These are phyloP conservation scores for Nissolia schottii DNA, from an alignment of 306 rosid genomes.

Conservation along the genomic window DNA sequence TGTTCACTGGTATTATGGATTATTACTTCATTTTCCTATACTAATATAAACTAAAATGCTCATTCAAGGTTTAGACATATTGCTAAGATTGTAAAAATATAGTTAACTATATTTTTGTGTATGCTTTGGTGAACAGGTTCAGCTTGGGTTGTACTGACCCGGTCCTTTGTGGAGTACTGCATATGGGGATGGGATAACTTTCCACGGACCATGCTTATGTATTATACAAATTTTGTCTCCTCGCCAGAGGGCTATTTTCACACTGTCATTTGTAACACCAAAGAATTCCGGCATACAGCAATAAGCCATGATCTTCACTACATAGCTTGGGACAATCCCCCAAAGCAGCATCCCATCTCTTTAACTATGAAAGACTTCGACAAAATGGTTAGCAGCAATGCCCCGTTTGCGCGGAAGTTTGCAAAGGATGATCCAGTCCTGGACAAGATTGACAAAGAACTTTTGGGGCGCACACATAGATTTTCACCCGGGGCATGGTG, in stretches of 20 bases:
- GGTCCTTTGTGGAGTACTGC: constrained; percentile 79
- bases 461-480: constrained; percentile 60
- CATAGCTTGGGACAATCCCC: constrained; percentile 99
- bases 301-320: constrained; percentile 93
- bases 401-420: constrained; percentile 85
- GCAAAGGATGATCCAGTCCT: constrained; percentile 71
- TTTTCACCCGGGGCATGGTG: constrained; percentile 96
- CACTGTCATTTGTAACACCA: constrained; percentile 75
- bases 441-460: constrained; percentile 87
- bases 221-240: constrained; percentile 83
- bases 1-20: constrained; percentile 66
- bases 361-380: constrained; percentile 75
- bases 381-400: constrained; percentile 80
- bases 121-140: constrained; percentile 61
- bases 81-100: background rate
- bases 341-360: constrained; percentile 85
- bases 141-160: constrained; percentile 86
- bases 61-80: background rate
- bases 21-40: background rate
- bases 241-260: constrained; percentile 95
- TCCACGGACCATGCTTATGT: constrained; percentile 83
- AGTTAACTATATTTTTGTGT: constrained; percentile 16
- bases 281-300: constrained; percentile 60
- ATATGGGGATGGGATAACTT: constrained; percentile 99
- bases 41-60: background rate